phyloP scores from a whole-genome alignment of 2,329 filamentous ascomycete species.

The Scedosporium boydii region DNA sequence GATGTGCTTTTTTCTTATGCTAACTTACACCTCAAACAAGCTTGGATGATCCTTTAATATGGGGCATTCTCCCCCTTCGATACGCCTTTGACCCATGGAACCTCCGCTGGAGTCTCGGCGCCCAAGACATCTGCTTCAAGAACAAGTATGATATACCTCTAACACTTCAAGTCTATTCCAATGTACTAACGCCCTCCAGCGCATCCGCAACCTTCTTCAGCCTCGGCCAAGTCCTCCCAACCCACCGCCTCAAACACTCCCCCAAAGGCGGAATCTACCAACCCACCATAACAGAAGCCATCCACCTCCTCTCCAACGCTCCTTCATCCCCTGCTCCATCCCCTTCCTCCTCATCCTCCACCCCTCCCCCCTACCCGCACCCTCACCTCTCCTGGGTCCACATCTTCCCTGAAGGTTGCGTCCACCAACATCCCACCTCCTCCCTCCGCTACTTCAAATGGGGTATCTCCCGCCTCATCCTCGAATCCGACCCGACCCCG shows the following conservation, averaged over 20 bases:
- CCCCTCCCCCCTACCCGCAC: constrained; percentile 49
- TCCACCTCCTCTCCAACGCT: constrained; percentile 61
- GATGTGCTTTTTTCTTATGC: background rate
- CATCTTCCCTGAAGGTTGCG: constrained; percentile 90
- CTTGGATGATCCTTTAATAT: constrained; percentile 87
- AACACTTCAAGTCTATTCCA: background rate
- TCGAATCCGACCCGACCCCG: constrained; percentile 80
- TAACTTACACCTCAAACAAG: constrained; percentile 32
- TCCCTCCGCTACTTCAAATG: constrained; percentile 97
- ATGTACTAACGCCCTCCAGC: constrained; percentile 30
- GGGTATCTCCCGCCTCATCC: constrained; percentile 83
- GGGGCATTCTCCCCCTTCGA: constrained; percentile 73
- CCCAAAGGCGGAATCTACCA: constrained; percentile 79
- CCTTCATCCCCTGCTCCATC: constrained; percentile 63
- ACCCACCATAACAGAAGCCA: constrained; percentile 75
- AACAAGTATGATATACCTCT: constrained; percentile 51
- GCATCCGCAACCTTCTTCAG: constrained; percentile 70
- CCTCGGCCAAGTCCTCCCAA: constrained; percentile 82
- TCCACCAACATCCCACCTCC: constrained; percentile 73
- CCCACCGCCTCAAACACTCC: constrained; percentile 73
- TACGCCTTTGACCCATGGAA: constrained; percentile 66
- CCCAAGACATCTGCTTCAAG: constrained; percentile 91
- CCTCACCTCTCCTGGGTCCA: constrained; percentile 73
- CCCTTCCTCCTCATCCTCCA: constrained; percentile 45
- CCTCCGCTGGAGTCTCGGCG: constrained; percentile 80